Base-by-base conservation (phyloP, 208 protist genomes). In the Trypanosoma melophagium region DNA sequence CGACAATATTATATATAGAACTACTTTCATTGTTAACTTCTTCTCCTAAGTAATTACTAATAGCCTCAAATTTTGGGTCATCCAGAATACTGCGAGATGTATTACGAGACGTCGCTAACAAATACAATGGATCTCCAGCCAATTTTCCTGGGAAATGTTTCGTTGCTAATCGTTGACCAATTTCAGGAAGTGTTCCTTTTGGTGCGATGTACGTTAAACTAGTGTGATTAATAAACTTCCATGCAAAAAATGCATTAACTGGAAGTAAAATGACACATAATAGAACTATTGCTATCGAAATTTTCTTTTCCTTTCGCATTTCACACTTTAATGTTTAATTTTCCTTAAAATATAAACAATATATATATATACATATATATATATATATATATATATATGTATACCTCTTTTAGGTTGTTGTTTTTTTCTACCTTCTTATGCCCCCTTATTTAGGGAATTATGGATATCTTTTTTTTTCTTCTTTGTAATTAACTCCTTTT, bases 201-300 rank as follows among this genome's bases (percentile, higher is more conserved):
- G 69, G 60, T 13, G 69, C 7, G 3, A 7, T 24, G 16, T 67
- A 68, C 3, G n/a, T 68, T 22, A 69, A 8, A 17, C 21, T 21
- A 16, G 69, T 74, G 25, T 60, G 28, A 24, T 60, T 28, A 4
- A 74, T 28, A 45, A 74, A 74, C 3, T 40, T 42, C 52, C 44
- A 61, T 62, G 69, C 19, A 7, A 64, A 22, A 38, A 56, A 69
- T 44, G 40, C 51, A 16, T 3, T 40, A 17, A 9, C 50, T 41
- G 60, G 60, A 22, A 74, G 8, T 1, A 61, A 19, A 12, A 69
- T 12, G n/a, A 28, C 14, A 44, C 69, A 74, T 19, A 74, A 7
- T 13, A 68, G 14, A n/a, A 76, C 21, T 8, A 76, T 47, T 38
- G 60, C 0, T 7, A 76, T 42, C 19, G 71, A 62, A 35, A 76